phyloP scores from a whole-genome alignment of 768 basidiomycete species.

The Phylloporus scabripes region DNA sequence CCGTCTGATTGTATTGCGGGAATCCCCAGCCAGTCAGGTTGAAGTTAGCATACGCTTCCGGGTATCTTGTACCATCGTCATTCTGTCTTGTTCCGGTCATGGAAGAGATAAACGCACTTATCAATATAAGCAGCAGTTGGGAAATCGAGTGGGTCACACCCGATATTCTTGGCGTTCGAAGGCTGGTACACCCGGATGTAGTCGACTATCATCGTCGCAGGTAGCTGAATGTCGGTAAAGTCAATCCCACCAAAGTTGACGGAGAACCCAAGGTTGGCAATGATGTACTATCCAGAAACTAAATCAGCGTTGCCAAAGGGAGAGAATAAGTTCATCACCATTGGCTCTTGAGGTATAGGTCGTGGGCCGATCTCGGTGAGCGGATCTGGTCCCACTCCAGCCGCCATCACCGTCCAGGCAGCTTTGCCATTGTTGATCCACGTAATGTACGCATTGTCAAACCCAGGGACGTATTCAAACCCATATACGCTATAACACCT shows the following conservation, averaged over 20 bases:
- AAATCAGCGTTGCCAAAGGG: background rate
- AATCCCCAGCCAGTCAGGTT: constrained; percentile 41
- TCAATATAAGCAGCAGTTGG: constrained; percentile 78
- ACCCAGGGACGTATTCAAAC: constrained; percentile 49
- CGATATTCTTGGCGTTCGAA: constrained; percentile 43
- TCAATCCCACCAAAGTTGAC: constrained; percentile 64
- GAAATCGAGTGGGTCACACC: constrained; percentile 64
- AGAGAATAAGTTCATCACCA: constrained; percentile 32
- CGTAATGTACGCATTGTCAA: constrained; percentile 54
- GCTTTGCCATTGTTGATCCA: constrained; percentile 57
- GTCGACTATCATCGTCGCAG: constrained; percentile 65
- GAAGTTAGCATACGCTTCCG: constrained; percentile 41
- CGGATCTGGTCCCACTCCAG: constrained; percentile 47
- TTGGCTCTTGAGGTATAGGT: constrained; percentile 65
- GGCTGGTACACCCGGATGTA: constrained; percentile 77
- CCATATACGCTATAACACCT: constrained; percentile 47
- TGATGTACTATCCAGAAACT: constrained; percentile 46
- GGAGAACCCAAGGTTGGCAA: constrained; percentile 68
- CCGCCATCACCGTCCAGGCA: constrained; percentile 52
- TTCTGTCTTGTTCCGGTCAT: background rate
- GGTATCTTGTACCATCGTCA: constrained; percentile 29
- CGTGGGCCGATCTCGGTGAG: constrained; percentile 49
- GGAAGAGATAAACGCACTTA: constrained; percentile 37
- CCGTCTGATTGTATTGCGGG: constrained; percentile 42
- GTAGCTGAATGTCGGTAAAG: constrained; percentile 47